Evolutionary conservation across 2,329 filamentous ascomycete genomes (phyloP), one percentile per base, ranked within the genome.

Genomic region (Gaeumannomyces tritici): DNA sequence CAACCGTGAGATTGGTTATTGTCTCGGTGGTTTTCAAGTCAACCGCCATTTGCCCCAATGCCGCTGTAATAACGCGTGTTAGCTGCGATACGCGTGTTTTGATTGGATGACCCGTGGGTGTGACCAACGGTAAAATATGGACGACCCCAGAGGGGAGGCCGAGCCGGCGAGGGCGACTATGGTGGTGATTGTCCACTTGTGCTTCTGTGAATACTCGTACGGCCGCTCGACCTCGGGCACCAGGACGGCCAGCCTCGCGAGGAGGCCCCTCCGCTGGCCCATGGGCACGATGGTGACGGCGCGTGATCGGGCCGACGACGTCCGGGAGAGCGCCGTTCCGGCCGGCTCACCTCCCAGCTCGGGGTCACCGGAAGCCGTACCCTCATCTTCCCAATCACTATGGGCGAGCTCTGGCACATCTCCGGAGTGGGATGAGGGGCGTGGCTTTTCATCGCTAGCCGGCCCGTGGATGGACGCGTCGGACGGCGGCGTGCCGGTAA

Each of bases 181-280:
- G 47, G 85, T 79, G 0, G 92, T 96, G 66, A 97, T 86, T 64
- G 84, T 82, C 92, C 92, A 96, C 84, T 96, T 96, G 18, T 84
- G 90, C 60, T 77, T 82, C 42, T 84, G 83, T 13, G 81, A 77
- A 71, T 96, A 96, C 60, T 90, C 83, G 64, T 87, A 86, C 0
- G 92, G 89, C 35, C 87, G 80, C 57, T 90, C 85, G 18, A 96
- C 85, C 75, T 97, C 93, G 1, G 91, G 88, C 21, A 96, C 79
- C 59, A 69, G 51, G 35, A 96, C 64, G 1, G 89, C 79, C 15
- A 96, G 78, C 51, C 82, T 82, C 1, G 85, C 87, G 59, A 96
- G 80, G 1, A 96, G 77, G 0, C 93, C 93, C 69, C 91, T 81
- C 59, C 91, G 83, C 63, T 76, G 67, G 0, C 73, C 70, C 35